phyloP scores from a whole-genome alignment of 306 rosid genomes.

The Castanea mollissima region DNA sequence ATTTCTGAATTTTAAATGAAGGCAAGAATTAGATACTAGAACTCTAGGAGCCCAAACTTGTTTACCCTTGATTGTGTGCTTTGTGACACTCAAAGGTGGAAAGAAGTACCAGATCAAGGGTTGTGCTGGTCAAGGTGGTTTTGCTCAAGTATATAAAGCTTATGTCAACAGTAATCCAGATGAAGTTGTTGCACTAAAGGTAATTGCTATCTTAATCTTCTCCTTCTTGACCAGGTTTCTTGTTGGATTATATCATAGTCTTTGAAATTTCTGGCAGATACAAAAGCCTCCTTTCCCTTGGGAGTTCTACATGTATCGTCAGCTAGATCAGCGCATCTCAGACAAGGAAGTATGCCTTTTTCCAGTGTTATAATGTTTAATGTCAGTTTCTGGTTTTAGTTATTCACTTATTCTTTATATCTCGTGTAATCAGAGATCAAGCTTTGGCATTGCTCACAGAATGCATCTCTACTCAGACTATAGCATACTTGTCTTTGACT shows the following conservation, averaged over 20 bases:
- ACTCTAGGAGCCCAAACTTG: background rate
- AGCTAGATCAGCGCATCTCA: slow-evolving; percentile 71
- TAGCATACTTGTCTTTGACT: slow-evolving; percentile 75
- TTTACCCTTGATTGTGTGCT: slow-evolving; percentile 17
- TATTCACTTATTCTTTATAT: slow-evolving; percentile 33
- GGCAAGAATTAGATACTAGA: background rate
- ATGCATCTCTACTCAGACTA: slow-evolving; percentile 76
- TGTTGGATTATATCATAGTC: slow-evolving; percentile 17
- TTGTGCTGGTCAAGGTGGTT: slow-evolving; percentile 90
- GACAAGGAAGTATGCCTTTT: slow-evolving; percentile 53
- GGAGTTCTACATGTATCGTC: slow-evolving; percentile 95
- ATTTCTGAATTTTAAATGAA: background rate
- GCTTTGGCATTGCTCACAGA: slow-evolving; percentile 74
- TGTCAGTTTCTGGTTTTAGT: slow-evolving; percentile 14
- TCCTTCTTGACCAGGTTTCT: background rate
- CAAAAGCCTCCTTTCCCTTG: slow-evolving; percentile 91
- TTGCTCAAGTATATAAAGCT: slow-evolving; percentile 91
- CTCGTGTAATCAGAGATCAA: slow-evolving; percentile 65
- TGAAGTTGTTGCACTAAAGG: slow-evolving; percentile 84
- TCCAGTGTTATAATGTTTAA: slow-evolving; percentile 14
- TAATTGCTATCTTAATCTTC: slow-evolving; percentile 12
- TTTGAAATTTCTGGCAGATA: slow-evolving; percentile 47
- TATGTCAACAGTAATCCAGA: slow-evolving; percentile 62
- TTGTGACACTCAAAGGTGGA: slow-evolving; percentile 62
- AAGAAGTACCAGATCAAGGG: slow-evolving; percentile 86